Evolutionary conservation across 108 stramenopile genomes (phyloP).

Genomic region (Skeletonema tropicum): DNA sequence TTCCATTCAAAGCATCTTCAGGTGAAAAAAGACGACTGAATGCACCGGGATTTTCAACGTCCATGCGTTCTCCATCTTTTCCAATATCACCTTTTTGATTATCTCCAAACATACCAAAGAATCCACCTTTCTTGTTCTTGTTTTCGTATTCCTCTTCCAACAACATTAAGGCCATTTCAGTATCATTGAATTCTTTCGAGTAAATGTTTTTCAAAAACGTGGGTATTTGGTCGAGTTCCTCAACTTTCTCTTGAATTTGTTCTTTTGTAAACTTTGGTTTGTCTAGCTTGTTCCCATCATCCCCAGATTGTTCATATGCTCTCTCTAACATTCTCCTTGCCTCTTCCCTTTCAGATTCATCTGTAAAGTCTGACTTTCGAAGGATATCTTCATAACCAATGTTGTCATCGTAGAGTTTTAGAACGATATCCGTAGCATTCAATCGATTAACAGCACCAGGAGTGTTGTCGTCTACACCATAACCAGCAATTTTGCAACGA

Average conservation of each 20-base stretch:
- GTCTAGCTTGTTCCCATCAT: neutral
- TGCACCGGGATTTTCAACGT: slow-evolving; percentile 20
- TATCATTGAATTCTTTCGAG: slow-evolving; percentile 51
- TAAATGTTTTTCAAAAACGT: slow-evolving; percentile 43
- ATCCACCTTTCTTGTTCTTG: slow-evolving; percentile 22
- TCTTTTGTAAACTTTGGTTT: slow-evolving; percentile 53
- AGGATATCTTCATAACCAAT: slow-evolving; percentile 14
- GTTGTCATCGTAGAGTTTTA: slow-evolving; percentile 43
- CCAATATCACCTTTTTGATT: slow-evolving; percentile 20
- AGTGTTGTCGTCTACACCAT: slow-evolving; percentile 41
- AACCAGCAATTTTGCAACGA: slow-evolving; percentile 48
- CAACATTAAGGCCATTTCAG: slow-evolving; percentile 54
- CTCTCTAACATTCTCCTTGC: slow-evolving; percentile 35
- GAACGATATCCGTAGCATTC: slow-evolving; percentile 37
- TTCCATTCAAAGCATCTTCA: slow-evolving; percentile 27
- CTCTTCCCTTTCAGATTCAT: slow-evolving; percentile 27
- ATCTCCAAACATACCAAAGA: slow-evolving; percentile 35
- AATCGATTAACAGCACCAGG: slow-evolving; percentile 41
- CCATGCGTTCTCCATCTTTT: slow-evolving; percentile 30
- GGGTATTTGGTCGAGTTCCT: slow-evolving; percentile 37
- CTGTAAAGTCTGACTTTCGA: neutral
- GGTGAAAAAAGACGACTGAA: slow-evolving; percentile 34
- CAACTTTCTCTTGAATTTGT: slow-evolving; percentile 54
- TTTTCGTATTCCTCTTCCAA: slow-evolving; percentile 62
- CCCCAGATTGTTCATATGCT: slow-evolving; percentile 20